Evolutionary conservation across 257 asterid species (phyloP), one percentile per base, ranked within the genome.

Genomic region (Pogostemon cablin): DNA sequence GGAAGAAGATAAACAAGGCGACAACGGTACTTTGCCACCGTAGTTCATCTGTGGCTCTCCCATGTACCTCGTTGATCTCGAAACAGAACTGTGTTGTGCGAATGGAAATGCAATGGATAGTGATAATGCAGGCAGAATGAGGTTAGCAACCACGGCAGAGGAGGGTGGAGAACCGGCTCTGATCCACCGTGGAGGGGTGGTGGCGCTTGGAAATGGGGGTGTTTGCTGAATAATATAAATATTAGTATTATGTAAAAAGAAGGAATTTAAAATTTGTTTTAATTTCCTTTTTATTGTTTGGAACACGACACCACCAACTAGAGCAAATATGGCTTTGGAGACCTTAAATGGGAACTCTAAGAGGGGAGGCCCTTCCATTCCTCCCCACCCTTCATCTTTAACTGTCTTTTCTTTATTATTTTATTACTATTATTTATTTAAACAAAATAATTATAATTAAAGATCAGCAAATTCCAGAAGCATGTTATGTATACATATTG

Each of bases 121-220:
- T 25, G 35, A 60, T 5, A 6, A 25, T 25, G 32, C 32, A 25
- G 32, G 32, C 32, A 35, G 46, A 5, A 60, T 2, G 4, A n/a
- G 3, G 61, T 25, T 6, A 40, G 57, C 68, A 60, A 47, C 84
- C 82, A 71, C 75, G 76, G 73, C 81, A 80, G 80, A 62, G 71
- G 73, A 62, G 52, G 71, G 78, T 34, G 79, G 68, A 39, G 41
- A 17, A 67, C 80, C 82, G 73, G 77, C 81, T 64, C 9, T 25
- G n/a, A 49, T 49, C 83, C 86, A 73, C 81, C 83, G 80, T 66
- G 78, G 78, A 65, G 62, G 64, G 76, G 78, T 57, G 77, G 77
- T 44, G 66, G 80, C 38, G 65, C 49, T 53, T 41, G 47, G 74
- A 7, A 40, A 58, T n/a, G 55, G 12, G 61, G 65, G 62, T 54